Evolutionary conservation across 108 stramenopile species (phyloP), one percentile per base, ranked within the genome.

Genomic region (Cyclostephanos tholiformis): DNA sequence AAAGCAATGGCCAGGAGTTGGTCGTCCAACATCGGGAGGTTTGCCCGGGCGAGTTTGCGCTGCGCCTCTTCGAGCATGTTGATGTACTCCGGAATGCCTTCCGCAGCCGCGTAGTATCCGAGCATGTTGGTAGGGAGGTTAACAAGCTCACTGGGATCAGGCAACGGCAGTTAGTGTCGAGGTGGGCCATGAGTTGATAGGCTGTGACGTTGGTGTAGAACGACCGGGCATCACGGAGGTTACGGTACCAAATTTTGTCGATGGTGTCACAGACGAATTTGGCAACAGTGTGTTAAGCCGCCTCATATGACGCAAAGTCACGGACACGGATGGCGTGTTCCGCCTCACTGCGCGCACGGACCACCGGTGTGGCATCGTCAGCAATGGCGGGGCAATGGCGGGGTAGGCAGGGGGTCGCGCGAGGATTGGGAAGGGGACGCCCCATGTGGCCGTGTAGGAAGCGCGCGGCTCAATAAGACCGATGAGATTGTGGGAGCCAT

Each of bases 11-110:
- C n/a, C n/a, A n/a, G n/a, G n/a, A n/a, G n/a, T n/a, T n/a, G n/a
- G n/a, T n/a, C n/a, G n/a, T n/a, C n/a, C n/a, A n/a, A n/a, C n/a
- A n/a, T n/a, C 30, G 67, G 67, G 16, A 68, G 52, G 16, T 55
- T 32, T 52, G 67, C 67, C 3, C 67, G 67, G 51, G 32, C 20
- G 7, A 49, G 48, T 19, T 68, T 68, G 32, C 50, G 48, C 35
- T 68, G 67, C 11, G 52, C 67, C 20, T 53, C 52, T 36, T 68
- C 67, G 52, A 68, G 67, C 35, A 17, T 38, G 53, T 68, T 68
- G 67, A 68, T 68, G 67, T 67, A 50, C 49, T 30, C 49, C 13
- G 27, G 65, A 4, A 50, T 67, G 25, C 65, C 20, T 12, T 49
- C 49, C 5, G 44, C 20, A 10, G 30, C 22, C 2, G 65, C 49